Evolutionary conservation across 352 stramenopile species (phyloP), one percentile per base, ranked within the genome.

Genomic region (Phytopythium delawarense): DNA sequence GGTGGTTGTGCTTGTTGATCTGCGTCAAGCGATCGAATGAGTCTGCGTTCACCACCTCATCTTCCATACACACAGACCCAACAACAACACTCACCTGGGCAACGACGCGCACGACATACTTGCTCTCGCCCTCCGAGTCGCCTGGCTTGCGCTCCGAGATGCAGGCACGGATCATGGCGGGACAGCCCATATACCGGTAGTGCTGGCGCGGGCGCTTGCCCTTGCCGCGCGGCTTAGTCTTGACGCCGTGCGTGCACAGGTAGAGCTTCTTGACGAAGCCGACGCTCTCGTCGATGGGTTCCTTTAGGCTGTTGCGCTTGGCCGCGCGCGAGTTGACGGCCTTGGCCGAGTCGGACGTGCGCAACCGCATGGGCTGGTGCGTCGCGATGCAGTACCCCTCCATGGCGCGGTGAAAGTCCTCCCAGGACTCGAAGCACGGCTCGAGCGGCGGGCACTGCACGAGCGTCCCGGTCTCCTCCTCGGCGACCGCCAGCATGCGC

Each of bases 241-340:
- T 93, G 28, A 93, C 84, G 44, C 84, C 84, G 37, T 93, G 84
- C 35, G 84, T 93, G 67, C 84, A 93, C 58, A 91, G 67, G 42
- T 93, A 93, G 4, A 93, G 72, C 50, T 93, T 93, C 69, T 93
- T 93, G 21, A 93, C 84, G 52, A 93, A 93, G 11, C 84, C 84
- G 23, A 93, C 73, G 57, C 78, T 91, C 62, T 93, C 84, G 59
- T 93, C 84, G 70, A 93, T 91, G n/a, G 84, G 84, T 55, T 89
- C 79, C 61, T 93, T 93, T 49, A 88, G 55, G 34, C 84, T 93
- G 69, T 93, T 93, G 35, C 84, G 76, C 68, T 91, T 91, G n/a
- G 84, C 84, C 15, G 81, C 82, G 39, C 84, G 76, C 37, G 67
- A 85, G 57, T 93, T 93, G 7, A 93, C 79, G 7, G 84, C 84